Percentiles rank a stretch among this genome's conserved stretches.
Evolutionary conservation across 192 early-diverging fungal genomes (phyloP).

Genomic region (Chytriomyces confervae): DNA sequence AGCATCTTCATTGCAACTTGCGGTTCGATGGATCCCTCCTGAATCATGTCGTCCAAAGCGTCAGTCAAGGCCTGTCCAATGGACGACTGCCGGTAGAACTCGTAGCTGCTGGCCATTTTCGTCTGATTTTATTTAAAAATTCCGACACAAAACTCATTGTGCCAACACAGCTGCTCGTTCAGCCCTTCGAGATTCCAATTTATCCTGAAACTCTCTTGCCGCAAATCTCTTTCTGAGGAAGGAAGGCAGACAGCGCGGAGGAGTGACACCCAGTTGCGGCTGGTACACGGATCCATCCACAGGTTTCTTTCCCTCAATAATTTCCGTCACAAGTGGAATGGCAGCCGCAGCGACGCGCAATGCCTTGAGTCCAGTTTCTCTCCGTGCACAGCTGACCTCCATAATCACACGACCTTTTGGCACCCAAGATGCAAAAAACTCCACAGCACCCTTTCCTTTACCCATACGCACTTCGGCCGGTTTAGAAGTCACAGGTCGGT

Average conservation of each 20-base stretch:
- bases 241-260: constrained; percentile 32
- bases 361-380: constrained; percentile 81
- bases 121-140: too few relatives aligned
- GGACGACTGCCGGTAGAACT: constrained; percentile 62
- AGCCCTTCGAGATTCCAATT: constrained; percentile 24
- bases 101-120: neutral
- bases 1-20: constrained; percentile 88
- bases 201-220: constrained; percentile 7
- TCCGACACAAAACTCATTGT: neutral
- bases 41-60: constrained; percentile 94
- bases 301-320: constrained; percentile 55
- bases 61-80: constrained; percentile 94
- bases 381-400: constrained; percentile 83
- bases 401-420: constrained; percentile 87
- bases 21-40: constrained; percentile 85
- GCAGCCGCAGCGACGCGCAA: constrained; percentile 67
- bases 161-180: neutral
- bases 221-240: constrained; percentile 31
- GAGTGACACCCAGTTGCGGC: constrained; percentile 15
- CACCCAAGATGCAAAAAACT: constrained; percentile 91
- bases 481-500: constrained; percentile 90
- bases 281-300: constrained; percentile 37
- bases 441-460: constrained; percentile 93
- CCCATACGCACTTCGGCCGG: constrained; percentile 96
- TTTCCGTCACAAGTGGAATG: constrained; percentile 72